These are phyloP conservation scores for Myxozyma kluyveri DNA, from an alignment of 805 yeast genomes.

Conservation along the genomic window DNA sequence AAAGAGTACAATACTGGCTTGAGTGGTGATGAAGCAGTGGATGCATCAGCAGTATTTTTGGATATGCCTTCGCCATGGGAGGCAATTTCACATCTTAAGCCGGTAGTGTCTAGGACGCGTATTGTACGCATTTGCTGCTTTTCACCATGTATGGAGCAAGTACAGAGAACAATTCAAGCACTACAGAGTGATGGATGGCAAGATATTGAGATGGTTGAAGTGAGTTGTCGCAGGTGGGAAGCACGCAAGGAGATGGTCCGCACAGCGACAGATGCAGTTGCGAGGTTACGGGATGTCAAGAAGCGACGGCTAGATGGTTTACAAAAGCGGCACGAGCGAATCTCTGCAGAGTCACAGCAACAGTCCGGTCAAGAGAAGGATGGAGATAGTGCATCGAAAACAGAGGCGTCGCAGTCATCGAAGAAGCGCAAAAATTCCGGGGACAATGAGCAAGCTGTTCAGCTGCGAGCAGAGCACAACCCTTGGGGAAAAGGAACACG, in stretches of 20 bases:
- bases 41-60: constrained; percentile 74
- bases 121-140: constrained; percentile 84
- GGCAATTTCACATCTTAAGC: constrained; percentile 73
- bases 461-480: constrained; percentile 26
- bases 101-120: constrained; percentile 53
- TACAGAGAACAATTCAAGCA: constrained; percentile 75
- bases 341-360: constrained; percentile 12
- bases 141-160: constrained; percentile 98
- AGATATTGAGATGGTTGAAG: constrained; percentile 86
- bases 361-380: background rate
- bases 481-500: constrained; percentile 91
- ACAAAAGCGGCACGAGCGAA: constrained; percentile 34
- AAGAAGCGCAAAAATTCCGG: constrained; percentile 20
- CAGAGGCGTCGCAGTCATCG: constrained; percentile 30
- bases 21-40: constrained; percentile 28
- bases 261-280: constrained; percentile 73
- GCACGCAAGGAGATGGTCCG: constrained; percentile 86
- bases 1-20: constrained; percentile 38
- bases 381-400: background rate
- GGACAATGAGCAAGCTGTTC: constrained; percentile 2
- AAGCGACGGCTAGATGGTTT: constrained; percentile 57
- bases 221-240: constrained; percentile 81
- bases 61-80: constrained; percentile 98
- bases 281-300: constrained; percentile 75
- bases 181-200: constrained; percentile 78